Evolutionary conservation across 164 flowering plant genomes (phyloP).

Genomic region (Saururus chinensis): DNA sequence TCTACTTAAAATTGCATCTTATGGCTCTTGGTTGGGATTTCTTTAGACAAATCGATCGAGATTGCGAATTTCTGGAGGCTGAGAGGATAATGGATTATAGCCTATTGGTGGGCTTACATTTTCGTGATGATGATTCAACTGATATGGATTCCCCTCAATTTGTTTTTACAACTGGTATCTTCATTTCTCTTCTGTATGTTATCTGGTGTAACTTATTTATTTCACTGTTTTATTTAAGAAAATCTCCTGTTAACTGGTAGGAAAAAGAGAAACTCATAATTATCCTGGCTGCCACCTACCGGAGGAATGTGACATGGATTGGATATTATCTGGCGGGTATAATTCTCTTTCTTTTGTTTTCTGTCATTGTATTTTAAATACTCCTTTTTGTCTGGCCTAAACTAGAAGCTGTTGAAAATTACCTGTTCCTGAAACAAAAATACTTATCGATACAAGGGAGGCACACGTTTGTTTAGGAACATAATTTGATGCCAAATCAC

Average conservation of each 20-base stretch:
- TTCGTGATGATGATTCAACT: slow-evolving; percentile 48
- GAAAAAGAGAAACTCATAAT: slow-evolving; percentile 42
- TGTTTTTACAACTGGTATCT: slow-evolving; percentile 13
- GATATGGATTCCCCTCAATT: slow-evolving; percentile 55
- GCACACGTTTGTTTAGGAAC: no score
- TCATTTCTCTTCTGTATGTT: not conserved
- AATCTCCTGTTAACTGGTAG: slow-evolving; percentile 17
- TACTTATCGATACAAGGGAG: no score
- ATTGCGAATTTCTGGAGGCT: slow-evolving; percentile 73
- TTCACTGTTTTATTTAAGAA: not conserved
- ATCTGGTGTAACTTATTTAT: not conserved
- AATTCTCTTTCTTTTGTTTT: not conserved
- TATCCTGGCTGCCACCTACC: slow-evolving; percentile 35
- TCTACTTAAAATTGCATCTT: not conserved
- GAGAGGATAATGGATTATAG: slow-evolving; percentile 92
- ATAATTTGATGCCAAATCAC: no score
- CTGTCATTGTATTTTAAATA: no score
- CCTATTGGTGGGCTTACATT: slow-evolving; percentile 77
- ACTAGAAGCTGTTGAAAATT: not conserved
- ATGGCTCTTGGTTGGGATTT: not conserved
- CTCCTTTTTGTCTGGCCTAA: not conserved
- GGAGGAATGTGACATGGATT: slow-evolving; percentile 53
- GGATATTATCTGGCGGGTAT: slow-evolving; percentile 55
- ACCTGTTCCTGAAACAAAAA: not conserved
- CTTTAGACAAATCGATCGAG: slow-evolving; percentile 66